Conservation (phyloP, 1,284 basidiomycete genomes). For the Paramarasmius palmivorus region DNA sequence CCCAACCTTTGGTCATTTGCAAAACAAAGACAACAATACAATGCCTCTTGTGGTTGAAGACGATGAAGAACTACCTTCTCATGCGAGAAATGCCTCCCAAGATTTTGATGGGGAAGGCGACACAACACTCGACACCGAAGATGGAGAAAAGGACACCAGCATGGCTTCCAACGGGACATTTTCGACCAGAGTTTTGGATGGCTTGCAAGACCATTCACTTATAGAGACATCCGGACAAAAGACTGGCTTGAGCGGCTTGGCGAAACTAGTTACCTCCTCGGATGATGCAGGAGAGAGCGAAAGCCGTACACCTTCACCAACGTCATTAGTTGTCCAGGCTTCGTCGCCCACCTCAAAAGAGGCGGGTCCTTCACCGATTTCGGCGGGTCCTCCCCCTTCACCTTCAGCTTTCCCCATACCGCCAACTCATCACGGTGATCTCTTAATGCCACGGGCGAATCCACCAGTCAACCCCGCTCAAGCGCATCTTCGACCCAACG, state of each 20-base stretch:
- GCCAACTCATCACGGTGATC: constrained; percentile 17
- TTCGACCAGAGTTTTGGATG: background rate
- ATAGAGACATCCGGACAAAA: background rate
- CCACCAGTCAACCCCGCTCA: constrained; percentile 29
- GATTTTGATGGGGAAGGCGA: constrained; percentile 1
- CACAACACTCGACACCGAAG: background rate
- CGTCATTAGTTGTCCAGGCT: background rate
- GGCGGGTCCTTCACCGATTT: background rate
- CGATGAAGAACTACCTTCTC: constrained; percentile 36
- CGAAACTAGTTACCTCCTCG: background rate
- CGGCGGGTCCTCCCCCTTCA: constrained; percentile 14
- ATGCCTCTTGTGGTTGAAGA: constrained; percentile 37
- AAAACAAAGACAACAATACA: constrained; percentile 11
- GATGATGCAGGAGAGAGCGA: background rate
- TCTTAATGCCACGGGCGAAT: constrained; percentile 14
- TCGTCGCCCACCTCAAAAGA: background rate
- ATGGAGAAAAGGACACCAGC: background rate
- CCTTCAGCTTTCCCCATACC: constrained; percentile 15
- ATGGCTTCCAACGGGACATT: background rate
- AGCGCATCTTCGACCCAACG: constrained; percentile 25
- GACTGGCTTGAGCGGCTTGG: background rate
- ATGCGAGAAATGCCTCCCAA: constrained; percentile 11
- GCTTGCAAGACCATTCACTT: background rate
- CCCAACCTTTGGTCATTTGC: background rate
- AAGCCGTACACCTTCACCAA: background rate